Base-by-base conservation (phyloP, 129 eudicot species). In the Artemisia annua region DNA sequence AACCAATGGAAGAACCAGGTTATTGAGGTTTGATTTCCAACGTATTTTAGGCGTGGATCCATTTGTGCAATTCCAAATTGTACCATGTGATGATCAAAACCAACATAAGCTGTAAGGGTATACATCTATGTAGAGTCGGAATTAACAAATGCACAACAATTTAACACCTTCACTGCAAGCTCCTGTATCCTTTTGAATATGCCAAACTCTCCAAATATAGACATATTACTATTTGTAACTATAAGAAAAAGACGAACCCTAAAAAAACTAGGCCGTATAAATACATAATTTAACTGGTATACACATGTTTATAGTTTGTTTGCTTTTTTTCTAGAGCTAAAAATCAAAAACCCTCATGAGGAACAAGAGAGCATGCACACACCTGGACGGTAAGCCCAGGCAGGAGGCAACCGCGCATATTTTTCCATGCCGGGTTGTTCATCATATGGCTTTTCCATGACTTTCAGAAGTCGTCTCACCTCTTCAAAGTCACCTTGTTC, bases 301-400 rank as follows among this genome's bases (percentile, higher is more conserved):
- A n/a, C n/a, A n/a, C n/a, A n/a, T n/a, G n/a, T n/a, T n/a, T n/a
- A n/a, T n/a, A n/a, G n/a, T n/a, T n/a, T n/a, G n/a, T n/a, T n/a
- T n/a, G n/a, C n/a, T n/a, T n/a, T n/a, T n/a, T n/a, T n/a, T n/a
- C n/a, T n/a, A n/a, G n/a, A n/a, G n/a, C n/a, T n/a, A n/a, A n/a
- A n/a, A n/a, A n/a, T n/a, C n/a, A n/a, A 14, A 26, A 24, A 10
- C 20, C 26, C 24, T 78, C 81, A 78, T 2, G 81, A 78, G 5
- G 81, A 78, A 78, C 81, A 78, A 12, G 81, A 78, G 51, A 78
- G 71, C 81, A 78, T 93, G 85, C 96, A 75, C 16, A 93, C 98
- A 46, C 96, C 98, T 0, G 98, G 98, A 65, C 98, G 88, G 58
- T 93, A 93, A 17, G 98, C 98, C 98, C 96, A 93, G 0, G 98